Base-by-base conservation (phyloP, 1,139 yeast genomes). In the Kurtzmaniella quercitrusa region DNA sequence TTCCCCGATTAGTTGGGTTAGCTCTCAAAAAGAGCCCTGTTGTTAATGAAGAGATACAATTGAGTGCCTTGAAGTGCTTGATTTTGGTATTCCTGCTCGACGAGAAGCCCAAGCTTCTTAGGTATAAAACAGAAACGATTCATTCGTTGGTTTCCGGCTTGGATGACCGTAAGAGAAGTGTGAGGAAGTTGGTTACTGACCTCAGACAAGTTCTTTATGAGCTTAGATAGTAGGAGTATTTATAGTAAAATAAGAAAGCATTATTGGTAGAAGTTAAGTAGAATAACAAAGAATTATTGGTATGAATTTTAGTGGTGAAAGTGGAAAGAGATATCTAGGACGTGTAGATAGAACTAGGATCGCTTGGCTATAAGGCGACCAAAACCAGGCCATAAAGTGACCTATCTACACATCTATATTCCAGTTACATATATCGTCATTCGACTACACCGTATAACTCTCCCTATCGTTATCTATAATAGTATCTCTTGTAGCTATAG, bases 181-280 rank as follows among this genome's bases (percentile, higher is more conserved):
- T 93, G 2, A 77, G 98, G 55, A 83, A 81, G 57, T 75, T 79
- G 44, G 85, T 91, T 8, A 82, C 85, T 44, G 88, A 85, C 52
- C 80, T 93, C 43, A 78, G 96, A 56, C 98, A 93, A 58, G 68
- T 74, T 2, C 82, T 79, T 51, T 86, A 67, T 59, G 94, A 85
- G 52, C 53, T 77, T 46, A 69, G 68, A 21, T 51, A 56, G 36
- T 59, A 50, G 42, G 12, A 6, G 10, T 5, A 27, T 27, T 27
- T 5, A 10, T 27, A 10, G 14, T 23, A 23, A 23, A 23, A 23
- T 7, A 8, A 23, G 27, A 23, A 7, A 11, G 11, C 11, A 8
- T 23, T 8, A 23, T 23, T 23, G 27, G n/a, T n/a, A n/a, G n/a
- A n/a, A n/a, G n/a, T n/a, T n/a, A n/a, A n/a, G n/a, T n/a, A n/a